Evolutionary conservation across 148 eudicot species (phyloP).

Genomic region (Silene latifolia): DNA sequence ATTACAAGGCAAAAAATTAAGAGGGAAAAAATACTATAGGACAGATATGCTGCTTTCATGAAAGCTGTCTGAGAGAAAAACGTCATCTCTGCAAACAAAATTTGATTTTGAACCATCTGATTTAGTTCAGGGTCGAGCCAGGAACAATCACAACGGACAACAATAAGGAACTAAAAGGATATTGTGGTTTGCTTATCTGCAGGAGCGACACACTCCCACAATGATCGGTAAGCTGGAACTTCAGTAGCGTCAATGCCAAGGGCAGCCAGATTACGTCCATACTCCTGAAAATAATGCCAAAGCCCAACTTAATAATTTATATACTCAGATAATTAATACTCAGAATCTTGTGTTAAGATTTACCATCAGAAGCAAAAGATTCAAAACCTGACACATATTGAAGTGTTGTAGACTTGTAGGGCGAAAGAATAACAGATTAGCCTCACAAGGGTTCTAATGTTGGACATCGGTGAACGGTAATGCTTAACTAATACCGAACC

Average conservation of each 20-base stretch:
- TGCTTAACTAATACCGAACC: too few relatives aligned
- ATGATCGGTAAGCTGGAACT: slow-evolving; percentile 58
- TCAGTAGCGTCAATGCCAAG: slow-evolving; percentile 78
- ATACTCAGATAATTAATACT: too few relatives aligned
- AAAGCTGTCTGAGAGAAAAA: neutral
- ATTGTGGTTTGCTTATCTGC: slow-evolving; percentile 53
- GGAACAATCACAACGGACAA: too few relatives aligned
- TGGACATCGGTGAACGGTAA: neutral
- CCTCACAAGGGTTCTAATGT: neutral
- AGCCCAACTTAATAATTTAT: too few relatives aligned
- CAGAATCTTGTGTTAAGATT: neutral
- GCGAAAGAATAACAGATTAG: neutral
- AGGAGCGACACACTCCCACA: slow-evolving; percentile 94
- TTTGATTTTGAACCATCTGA: neutral
- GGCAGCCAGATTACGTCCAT: slow-evolving; percentile 72
- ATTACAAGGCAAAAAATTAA: neutral
- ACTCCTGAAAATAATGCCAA: slow-evolving; percentile 50
- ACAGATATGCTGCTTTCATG: neutral
- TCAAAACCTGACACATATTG: neutral
- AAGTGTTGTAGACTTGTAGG: slow-evolving; percentile 2
- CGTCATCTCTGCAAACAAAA: neutral
- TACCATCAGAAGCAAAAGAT: slow-evolving; percentile 1
- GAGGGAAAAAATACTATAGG: neutral
- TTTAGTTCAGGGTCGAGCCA: neutral
- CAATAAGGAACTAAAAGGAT: slow-evolving; percentile 36